phyloP scores from a whole-genome alignment of 2,329 filamentous ascomycete genomes.

The Zelopaecilomyces penicillatus region DNA sequence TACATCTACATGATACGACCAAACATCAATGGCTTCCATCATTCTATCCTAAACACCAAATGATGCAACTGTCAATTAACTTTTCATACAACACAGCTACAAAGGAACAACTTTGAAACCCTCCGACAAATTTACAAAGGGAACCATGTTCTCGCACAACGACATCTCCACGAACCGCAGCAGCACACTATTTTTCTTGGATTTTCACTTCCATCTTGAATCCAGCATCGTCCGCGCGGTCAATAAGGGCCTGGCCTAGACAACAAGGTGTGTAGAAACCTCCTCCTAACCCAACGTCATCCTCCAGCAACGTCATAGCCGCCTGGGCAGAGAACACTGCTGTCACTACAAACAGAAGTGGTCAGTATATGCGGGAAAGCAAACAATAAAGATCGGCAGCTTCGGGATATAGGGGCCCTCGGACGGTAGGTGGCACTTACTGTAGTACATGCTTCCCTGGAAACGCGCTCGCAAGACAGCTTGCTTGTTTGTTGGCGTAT shows the following conservation, averaged over 20 bases:
- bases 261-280: slow-evolving; percentile 66
- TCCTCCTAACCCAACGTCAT: slow-evolving; percentile 51
- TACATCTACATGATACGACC: no score
- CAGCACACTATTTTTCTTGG: slow-evolving; percentile 2
- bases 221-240: slow-evolving; percentile 52
- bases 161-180: no score
- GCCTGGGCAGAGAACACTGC: slow-evolving; percentile 55
- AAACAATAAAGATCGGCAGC: not conserved
- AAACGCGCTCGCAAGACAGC: slow-evolving; percentile 49
- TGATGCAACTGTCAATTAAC: no score
- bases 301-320: slow-evolving; percentile 56
- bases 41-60: no score
- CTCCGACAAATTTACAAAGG: no score
- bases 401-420: not conserved
- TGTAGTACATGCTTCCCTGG: slow-evolving; percentile 55
- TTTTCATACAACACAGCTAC: no score
- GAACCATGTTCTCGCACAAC: no score
- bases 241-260: slow-evolving; percentile 58
- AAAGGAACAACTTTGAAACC: no score
- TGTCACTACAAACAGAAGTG: slow-evolving; percentile 42
- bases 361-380: slow-evolving; percentile 3
- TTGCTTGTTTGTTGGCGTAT: slow-evolving; percentile 33
- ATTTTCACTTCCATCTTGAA: slow-evolving; percentile 53
- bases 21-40: no score
- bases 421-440: slow-evolving; percentile 34